Base-by-base conservation (phyloP, 2,329 filamentous ascomycete genomes). In the Alternaria tenuissima region DNA sequence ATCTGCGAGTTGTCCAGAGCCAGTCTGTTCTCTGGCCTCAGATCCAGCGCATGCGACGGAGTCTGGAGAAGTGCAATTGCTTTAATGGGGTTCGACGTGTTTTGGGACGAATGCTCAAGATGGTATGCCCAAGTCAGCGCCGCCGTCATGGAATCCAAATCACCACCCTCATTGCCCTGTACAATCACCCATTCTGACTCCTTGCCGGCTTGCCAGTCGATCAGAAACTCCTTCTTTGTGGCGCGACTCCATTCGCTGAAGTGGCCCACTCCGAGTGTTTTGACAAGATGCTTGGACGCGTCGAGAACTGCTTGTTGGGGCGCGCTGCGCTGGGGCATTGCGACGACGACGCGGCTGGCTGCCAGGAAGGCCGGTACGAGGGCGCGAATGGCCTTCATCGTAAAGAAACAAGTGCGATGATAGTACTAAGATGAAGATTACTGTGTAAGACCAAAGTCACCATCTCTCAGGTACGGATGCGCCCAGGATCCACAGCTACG, bases 121-220 rank as follows among this genome's bases (percentile, higher is more conserved):
- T 83, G 81, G 63, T 83, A 83, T 5, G 81, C 81, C 81, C 81
- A 83, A 7, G 80, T 79, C 7, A 83, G 70, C 6, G 81, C 81
- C 0, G 80, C 76, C 0, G 81, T 76, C 79, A 82, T 81, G 58
- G 71, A 76, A 65, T 82, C 81, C 39, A 82, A 62, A 38, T 82
- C 81, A 22, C 81, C 81, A 14, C 79, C 81, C 54, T 82, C 80
- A 63, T 83, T 83, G 59, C 81, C 81, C 68, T 80, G 74, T 5
- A 83, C 81, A 36, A 83, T 72, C 14, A 72, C 79, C 81, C 81
- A 83, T 67, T 83, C 78, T 24, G 76, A 75, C 4, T 75, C 73
- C 56, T 68, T 74, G 12, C 79, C 79, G 5, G 72, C 77, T 61
- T 83, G 81, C 81, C 81, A 83, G 67, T 83, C 81, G 60, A 82